Conservation (phyloP, 805 yeast species). For the Tetrapisispora nanseiensis region DNA sequence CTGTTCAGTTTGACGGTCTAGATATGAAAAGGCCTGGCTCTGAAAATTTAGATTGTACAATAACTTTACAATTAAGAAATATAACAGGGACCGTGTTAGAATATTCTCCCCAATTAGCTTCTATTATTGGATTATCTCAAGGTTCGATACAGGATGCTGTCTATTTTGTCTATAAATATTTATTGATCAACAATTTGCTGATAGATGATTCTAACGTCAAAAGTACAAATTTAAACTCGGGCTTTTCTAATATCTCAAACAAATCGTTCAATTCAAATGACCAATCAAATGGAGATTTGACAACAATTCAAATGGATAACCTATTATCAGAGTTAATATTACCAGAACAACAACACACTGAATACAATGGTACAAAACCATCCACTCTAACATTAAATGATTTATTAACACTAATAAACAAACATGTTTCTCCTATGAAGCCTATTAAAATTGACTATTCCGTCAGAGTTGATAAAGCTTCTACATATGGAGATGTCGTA, state of each 20-base stretch:
- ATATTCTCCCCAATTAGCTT: constrained; percentile 56
- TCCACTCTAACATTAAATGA: constrained; percentile 42
- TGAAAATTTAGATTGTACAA: constrained; percentile 52
- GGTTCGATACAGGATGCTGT: constrained; percentile 81
- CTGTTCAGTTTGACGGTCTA: constrained; percentile 72
- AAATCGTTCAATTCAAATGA: constrained; percentile 7
- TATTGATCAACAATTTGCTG: constrained; percentile 53
- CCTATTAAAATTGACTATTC: constrained; percentile 73
- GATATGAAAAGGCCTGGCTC: constrained; percentile 77
- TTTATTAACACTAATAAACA: constrained; percentile 29
- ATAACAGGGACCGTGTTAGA: constrained; percentile 52
- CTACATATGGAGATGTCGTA: constrained; percentile 71
- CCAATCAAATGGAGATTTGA: constrained; percentile 38
- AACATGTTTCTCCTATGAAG: constrained; percentile 63
- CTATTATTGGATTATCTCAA: constrained; percentile 64
- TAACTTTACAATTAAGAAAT: constrained; percentile 75
- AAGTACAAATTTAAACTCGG: constrained; percentile 4
- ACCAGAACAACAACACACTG: constrained; percentile 5
- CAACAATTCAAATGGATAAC: constrained; percentile 43
- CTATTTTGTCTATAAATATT: constrained; percentile 71
- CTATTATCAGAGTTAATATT: constrained; percentile 35
- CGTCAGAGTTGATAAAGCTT: constrained; percentile 64
- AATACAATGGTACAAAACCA: constrained; percentile 4
- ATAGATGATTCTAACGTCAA: constrained; percentile 6
- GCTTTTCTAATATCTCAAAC: constrained; percentile 7